phyloP scores from a whole-genome alignment of 129 eudicot species.

The Erigeron canadensis region DNA sequence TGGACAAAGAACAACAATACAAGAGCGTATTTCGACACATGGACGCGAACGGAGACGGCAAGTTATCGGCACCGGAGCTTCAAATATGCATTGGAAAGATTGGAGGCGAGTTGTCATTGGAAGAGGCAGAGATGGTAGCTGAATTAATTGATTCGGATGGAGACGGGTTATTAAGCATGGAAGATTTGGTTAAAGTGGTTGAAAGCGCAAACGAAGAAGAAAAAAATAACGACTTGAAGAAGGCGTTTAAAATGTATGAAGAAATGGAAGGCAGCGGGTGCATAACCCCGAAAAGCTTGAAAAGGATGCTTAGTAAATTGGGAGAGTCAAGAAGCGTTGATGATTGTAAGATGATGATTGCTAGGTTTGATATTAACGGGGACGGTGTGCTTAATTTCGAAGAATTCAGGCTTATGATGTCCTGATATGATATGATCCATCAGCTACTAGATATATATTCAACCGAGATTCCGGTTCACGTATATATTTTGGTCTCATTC shows the following conservation, averaged over 20 bases:
- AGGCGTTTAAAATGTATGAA: constrained; percentile 59
- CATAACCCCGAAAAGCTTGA: constrained; percentile 69
- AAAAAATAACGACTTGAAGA: constrained; percentile 42
- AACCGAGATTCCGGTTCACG: not conserved
- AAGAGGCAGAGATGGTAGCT: constrained; percentile 64
- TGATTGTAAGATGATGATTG: constrained; percentile 60
- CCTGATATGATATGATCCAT: too few species aligned
- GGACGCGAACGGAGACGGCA: constrained; percentile 59
- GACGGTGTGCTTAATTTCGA: constrained; percentile 72
- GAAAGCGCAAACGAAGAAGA: constrained; percentile 63
- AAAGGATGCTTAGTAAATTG: constrained; percentile 55
- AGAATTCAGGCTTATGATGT: constrained; percentile 64
- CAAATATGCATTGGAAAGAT: constrained; percentile 45
- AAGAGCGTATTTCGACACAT: constrained; percentile 51
- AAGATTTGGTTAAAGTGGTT: constrained; percentile 55
- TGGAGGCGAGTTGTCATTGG: constrained; percentile 44
- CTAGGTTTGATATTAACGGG: constrained; percentile 52
- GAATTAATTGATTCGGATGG: constrained; percentile 54
- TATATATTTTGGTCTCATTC: not conserved
- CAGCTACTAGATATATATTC: too few species aligned
- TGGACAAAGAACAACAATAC: constrained; percentile 46
- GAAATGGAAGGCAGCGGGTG: constrained; percentile 46
- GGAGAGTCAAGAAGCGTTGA: constrained; percentile 52
- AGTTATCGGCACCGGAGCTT: constrained; percentile 55
- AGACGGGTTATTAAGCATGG: constrained; percentile 58